Evolutionary conservation across 2,329 filamentous ascomycete species (phyloP), one percentile per base, ranked within the genome.

Genomic region (Lachnellula arida): DNA sequence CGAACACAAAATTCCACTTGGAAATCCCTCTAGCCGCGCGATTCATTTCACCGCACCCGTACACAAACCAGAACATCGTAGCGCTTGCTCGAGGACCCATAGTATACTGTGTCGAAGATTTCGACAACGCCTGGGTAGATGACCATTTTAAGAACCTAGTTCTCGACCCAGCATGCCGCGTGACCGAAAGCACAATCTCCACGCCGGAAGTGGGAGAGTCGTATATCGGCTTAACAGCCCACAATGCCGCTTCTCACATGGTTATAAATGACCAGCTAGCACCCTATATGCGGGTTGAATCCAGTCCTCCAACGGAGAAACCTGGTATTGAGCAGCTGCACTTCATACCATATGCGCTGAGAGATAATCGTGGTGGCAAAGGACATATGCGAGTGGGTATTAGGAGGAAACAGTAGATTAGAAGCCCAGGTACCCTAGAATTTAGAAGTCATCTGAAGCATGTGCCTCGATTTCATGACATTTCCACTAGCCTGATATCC

Each of bases 21-120:
- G 62, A 70, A 5, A 69, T 78, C 15, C 74, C 75, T 12, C 74
- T 85, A 43, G 65, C 71, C 37, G 74, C 80, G 15, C 73, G 78
- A 34, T 75, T 76, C 50, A 61, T 82, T 3, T 67, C 75, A 2
- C 80, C 81, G 0, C 79, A 85, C 61, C 81, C 81, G 0, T 78
- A 79, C 60, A 79, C 81, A 0, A 78, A 78, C 60, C 80, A 84
- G 62, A 69, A 76, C n/a, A 80, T 78, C 2, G 60, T 82, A 39
- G 74, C 77, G 1, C 66, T 85, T 6, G 80, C 76, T 2, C 74
- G 81, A 4, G 83, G 83, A 0, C 82, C 82, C 0, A 64, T 86
- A 5, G 71, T 85, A 5, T 86, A 85, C 66, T 86, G 81, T 56
- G 74, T 80, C 4, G 83, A 86, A 63, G 82, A 85, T 54, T 63